A percentile compares a stretch with the other conserved stretches of the same genome.
phyloP scores from a whole-genome alignment of 768 basidiomycete species.

The Calocybe indica region DNA sequence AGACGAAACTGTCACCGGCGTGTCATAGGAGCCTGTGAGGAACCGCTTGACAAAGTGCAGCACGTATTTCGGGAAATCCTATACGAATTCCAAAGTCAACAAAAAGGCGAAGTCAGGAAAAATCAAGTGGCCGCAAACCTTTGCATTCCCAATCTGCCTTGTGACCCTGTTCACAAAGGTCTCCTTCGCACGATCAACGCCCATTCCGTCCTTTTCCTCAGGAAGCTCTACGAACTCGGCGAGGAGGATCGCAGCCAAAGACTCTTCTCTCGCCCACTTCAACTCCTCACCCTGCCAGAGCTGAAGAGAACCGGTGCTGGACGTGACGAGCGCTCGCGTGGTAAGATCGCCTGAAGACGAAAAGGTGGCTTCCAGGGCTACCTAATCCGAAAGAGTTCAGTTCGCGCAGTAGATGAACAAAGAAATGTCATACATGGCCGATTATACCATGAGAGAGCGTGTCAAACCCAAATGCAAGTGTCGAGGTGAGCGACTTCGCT shows the following conservation, averaged over 20 bases:
- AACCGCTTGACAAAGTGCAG: constrained; percentile 66
- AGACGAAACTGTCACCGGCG: neutral
- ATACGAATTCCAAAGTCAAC: constrained; percentile 22
- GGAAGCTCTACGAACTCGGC: constrained; percentile 78
- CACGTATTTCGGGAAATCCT: constrained; percentile 71
- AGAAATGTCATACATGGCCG: constrained; percentile 42
- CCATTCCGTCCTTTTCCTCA: constrained; percentile 36
- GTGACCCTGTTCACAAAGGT: constrained; percentile 41
- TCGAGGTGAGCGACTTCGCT: constrained; percentile 40
- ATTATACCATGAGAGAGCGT: constrained; percentile 63
- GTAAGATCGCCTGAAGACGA: constrained; percentile 27
- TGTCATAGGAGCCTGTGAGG: constrained; percentile 41
- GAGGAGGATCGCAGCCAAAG: constrained; percentile 54
- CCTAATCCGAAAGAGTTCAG: constrained; percentile 20
- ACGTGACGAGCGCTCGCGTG: constrained; percentile 49
- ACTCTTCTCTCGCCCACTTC: constrained; percentile 81
- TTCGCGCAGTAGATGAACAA: neutral
- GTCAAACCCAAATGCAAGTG: constrained; percentile 61
- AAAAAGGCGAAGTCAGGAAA: neutral
- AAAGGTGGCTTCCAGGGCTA: constrained; percentile 48
- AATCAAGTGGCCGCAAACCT: constrained; percentile 33
- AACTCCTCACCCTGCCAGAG: constrained; percentile 52
- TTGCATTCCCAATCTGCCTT: constrained; percentile 55
- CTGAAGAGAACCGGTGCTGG: constrained; percentile 73
- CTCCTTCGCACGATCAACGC: constrained; percentile 22